Evolutionary conservation across 306 rosid genomes (phyloP).

Genomic region (Begonia fuchsioides): DNA sequence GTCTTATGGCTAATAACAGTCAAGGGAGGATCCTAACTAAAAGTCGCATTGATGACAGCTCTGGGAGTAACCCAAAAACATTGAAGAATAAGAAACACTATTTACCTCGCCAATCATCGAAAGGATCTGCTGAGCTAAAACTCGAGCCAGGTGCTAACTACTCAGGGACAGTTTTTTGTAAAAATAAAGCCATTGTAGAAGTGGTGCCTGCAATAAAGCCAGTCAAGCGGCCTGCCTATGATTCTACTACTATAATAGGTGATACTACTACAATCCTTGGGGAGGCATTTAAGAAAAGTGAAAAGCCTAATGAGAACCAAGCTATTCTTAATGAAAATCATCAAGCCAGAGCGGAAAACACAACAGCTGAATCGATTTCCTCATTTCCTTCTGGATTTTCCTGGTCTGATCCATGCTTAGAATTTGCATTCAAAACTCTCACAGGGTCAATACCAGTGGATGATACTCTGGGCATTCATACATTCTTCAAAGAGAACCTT

Average conservation of each 20-base stretch:
- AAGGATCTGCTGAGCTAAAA: conserved; percentile 41
- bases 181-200: conserved; percentile 10
- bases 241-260: no score
- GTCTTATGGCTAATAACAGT: conserved; percentile 15
- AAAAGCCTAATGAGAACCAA: conserved; percentile 14
- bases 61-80: conserved; percentile 18
- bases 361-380: conserved; percentile 29
- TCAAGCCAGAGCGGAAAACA: conserved; percentile 15
- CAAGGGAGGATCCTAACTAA: conserved; percentile 17
- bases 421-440: conserved; percentile 70
- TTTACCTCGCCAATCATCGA: conserved; percentile 33
- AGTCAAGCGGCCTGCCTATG: no score
- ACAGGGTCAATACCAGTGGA: conserved; percentile 70
- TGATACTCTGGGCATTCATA: conserved; percentile 38
- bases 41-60: conserved; percentile 18
- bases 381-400: conserved; percentile 58
- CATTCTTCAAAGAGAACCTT: conserved; percentile 36
- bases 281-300: conserved; percentile 12
- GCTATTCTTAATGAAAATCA: conserved; percentile 12
- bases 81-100: conserved; percentile 26
- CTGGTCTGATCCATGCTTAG: conserved; percentile 83
- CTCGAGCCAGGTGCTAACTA: conserved; percentile 34
- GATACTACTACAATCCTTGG: conserved; percentile 1
- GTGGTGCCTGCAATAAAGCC: conserved; percentile 6
- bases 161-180: conserved; percentile 11